Evolutionary conservation across 2,329 filamentous ascomycete species (phyloP), one percentile per base, ranked within the genome.

Genomic region (Niveomyces coronatus): DNA sequence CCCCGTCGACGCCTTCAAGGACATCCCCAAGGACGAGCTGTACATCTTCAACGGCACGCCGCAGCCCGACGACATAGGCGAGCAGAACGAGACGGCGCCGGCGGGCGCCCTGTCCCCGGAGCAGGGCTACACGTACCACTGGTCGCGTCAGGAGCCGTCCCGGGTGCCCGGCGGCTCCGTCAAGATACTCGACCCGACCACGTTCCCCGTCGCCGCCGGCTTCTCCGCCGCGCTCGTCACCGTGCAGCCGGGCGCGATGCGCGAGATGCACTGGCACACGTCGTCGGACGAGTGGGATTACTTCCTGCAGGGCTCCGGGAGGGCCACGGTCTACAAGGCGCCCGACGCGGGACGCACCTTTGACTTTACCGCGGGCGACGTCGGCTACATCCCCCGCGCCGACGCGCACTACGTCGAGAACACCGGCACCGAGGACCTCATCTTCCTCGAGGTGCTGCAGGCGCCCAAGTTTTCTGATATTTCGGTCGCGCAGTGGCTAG

Each of bases 251-350:
- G 75, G 75, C n/a, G 74, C 74, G 1, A 73, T 79, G 70, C 67
- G 76, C 16, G 75, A 79, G 50, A 58, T 80, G 30, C 75, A 79
- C 57, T 79, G 75, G 74, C 74, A 79, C 56, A 69, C 70, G 1
- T 65, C 62, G 1, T 67, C 63, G 8, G 74, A 78, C 50, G 74
- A 79, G 53, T 79, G 74, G 74, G 65, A 65, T 35, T 78, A 71
- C 54, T 76, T 79, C 58, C 55, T 78, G 7, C 53, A 64, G 38
- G 75, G 75, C 0, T 64, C 64, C 9, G 75, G 65, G 0, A 66
- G 74, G 9, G 62, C 76, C 26, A 77, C 72, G 1, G 62, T 76
- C 18, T 78, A 69, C 55, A 48, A 58, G 16, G 73, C 72, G 0
- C 69, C 71, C 0, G 53, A 57, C 4, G 54, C 63, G 2, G 63